Evolutionary conservation across 2,329 filamentous ascomycete species (phyloP), one percentile per base, ranked within the genome.

Genomic region (Neonectria hederae): DNA sequence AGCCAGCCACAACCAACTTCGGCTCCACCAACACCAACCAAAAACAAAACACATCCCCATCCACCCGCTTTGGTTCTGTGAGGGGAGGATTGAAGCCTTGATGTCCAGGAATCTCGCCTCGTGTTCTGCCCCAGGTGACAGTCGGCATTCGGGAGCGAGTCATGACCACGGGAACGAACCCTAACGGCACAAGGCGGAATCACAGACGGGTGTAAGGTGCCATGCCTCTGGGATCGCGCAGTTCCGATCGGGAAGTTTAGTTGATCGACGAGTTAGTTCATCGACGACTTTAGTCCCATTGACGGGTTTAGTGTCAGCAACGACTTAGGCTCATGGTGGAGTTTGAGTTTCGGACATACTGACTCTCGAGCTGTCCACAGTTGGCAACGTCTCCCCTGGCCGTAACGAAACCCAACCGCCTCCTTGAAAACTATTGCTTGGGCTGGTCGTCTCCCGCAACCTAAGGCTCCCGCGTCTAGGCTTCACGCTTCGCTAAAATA

Each of bases 61-160:
- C n/a, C 13, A 32, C 13, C 30, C 30, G 30, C 30, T 32, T 14
- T 32, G 30, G 10, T 32, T 28, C n/a, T n/a, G n/a, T 10, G 24
- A 28, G 10, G 9, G 28, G 9, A 1, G 28, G 1, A 32, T 9
- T 32, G 10, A 13, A 32, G 30, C 30, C 30, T 32, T 32, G 10
- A 5, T 9, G 8, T 4, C 30, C 10, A 32, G 30, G 11, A 13
- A 32, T 4, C 30, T 32, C 30, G 30, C 28, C 28, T 32, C 30
- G 11, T 32, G 30, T 13, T 30, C 24, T 30, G 11, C 9, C 28
- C 8, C 28, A 11, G 28, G 28, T 30, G 28, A 9, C 13, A 48
- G 45, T 30, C 9, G 46, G n/a, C 46, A 49, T 49, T 32, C 28
- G n/a, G 28, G 48, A 51, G 48, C 48, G 48, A 51, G 48, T 51